Percentiles rank a stretch among this genome's conserved stretches.
These are phyloP conservation scores for Aleurites moluccanus DNA, from an alignment of 441 rosid genomes.

Conservation along the genomic window DNA sequence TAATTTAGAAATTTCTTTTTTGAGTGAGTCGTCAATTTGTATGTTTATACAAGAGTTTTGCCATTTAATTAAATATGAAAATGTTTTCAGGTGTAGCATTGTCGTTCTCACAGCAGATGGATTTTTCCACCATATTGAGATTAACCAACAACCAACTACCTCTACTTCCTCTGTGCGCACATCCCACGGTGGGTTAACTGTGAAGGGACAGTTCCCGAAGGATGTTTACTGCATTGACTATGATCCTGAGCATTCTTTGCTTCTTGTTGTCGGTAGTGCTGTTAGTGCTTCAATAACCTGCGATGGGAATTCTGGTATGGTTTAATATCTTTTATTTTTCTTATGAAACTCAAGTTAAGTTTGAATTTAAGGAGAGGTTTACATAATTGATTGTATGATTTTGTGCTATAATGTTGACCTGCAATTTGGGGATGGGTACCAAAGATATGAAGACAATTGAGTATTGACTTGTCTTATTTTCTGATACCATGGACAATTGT, in stretches of 20 bases:
- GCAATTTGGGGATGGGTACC: background rate
- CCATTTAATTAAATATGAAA: slow-evolving; percentile 22
- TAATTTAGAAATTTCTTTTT: background rate
- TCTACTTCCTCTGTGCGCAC: slow-evolving; percentile 47
- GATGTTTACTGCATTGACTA: slow-evolving; percentile 76
- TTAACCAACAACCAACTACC: slow-evolving; percentile 65
- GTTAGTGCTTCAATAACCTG: slow-evolving; percentile 38
- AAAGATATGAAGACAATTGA: background rate
- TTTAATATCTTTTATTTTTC: slow-evolving; percentile 27
- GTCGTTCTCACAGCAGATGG: slow-evolving; percentile 71
- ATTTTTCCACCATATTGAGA: slow-evolving; percentile 60
- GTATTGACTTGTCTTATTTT: background rate
- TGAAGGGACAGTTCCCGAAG: slow-evolving; percentile 59
- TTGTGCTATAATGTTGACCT: background rate
- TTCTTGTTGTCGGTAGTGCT: slow-evolving; percentile 59
- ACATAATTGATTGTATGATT: slow-evolving; percentile 2
- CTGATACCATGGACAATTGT: background rate
- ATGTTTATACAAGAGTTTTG: slow-evolving; percentile 6
- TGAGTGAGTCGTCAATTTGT: background rate
- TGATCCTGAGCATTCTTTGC: slow-evolving; percentile 58
- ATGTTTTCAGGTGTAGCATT: slow-evolving; percentile 70
- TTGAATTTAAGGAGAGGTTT: background rate
- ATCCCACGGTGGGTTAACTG: slow-evolving; percentile 39
- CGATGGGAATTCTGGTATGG: slow-evolving; percentile 58
- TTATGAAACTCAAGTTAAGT: background rate